Base-by-base conservation (phyloP, 2,329 filamentous ascomycete genomes). In the Fusarium anguioides region DNA sequence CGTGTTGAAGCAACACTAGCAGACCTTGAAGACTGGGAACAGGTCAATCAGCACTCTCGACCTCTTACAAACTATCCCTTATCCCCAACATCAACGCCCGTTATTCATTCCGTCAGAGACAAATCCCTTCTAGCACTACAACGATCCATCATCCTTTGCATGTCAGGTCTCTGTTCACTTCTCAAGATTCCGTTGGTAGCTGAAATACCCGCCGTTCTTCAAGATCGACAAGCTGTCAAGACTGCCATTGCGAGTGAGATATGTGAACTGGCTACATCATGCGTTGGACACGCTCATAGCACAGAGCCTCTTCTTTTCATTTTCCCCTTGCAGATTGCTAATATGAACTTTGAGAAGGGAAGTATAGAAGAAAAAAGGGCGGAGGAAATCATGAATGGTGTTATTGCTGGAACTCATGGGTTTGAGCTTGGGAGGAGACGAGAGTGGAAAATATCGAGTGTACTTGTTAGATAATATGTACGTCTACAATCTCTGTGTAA, bases 381-480 rank as follows among this genome's bases (percentile, higher is more conserved):
- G 3, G 60, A 64, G 4, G 18, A 35, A 11, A 26, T 52, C n/a
- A 64, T 64, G 60, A 64, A 59, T 4, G 29, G 31, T 4, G 44
- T 51, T 15, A 64, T 64, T 42, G 60, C 60, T 18, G 60, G 45
- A 4, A 47, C 17, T 0, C 36, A 64, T 42, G 60, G 60, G 1
- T 64, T 64, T 24, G 60, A 64, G 45, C 64, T 64, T 9, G 60
- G 60, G 10, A 63, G 60, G 20, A 33, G 35, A n/a, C 40, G 60
- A 2, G 44, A 47, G 12, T 37, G 61, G 18, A 62, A 42, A 5
- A 8, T 26, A 4, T 39, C 35, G 4, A 61, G 10, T 4, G 1
- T 27, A 9, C 5, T 27, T 3, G 11, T 39, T 6, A 56, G 29
- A 5, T 42, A 18, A 21, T 11, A 26, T 8, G 7, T 24, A 18